These are phyloP conservation scores for Tillandsia leiboldiana DNA, from an alignment of 176 grass and related monocot species.

Conservation along the genomic window DNA sequence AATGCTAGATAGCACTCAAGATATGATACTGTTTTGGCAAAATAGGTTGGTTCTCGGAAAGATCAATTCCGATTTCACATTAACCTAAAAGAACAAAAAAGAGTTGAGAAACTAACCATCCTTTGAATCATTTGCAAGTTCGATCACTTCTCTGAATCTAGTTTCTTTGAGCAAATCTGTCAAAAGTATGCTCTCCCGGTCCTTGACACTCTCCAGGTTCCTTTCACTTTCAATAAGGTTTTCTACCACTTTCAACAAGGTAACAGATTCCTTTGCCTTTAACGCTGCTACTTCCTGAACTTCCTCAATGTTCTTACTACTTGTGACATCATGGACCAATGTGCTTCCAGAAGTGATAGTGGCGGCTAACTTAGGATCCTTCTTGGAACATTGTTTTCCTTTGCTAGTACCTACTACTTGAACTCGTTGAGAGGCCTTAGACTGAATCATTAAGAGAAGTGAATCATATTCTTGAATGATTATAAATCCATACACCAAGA, in stretches of 20 bases:
- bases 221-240: slow-evolving; percentile 14
- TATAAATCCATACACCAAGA: neutral
- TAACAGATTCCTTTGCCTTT: slow-evolving; percentile 13
- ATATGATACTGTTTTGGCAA: too few species aligned
- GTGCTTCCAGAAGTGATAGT: slow-evolving; percentile 11
- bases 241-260: slow-evolving; percentile 18
- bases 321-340: slow-evolving; percentile 10
- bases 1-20: too few species aligned
- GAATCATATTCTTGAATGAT: neutral
- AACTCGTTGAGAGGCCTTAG: slow-evolving; percentile 15
- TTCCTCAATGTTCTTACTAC: slow-evolving; percentile 21
- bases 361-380: slow-evolving; percentile 21
- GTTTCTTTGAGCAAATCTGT: slow-evolving; percentile 21
- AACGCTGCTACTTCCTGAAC: slow-evolving; percentile 7
- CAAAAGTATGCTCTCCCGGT: slow-evolving; percentile 15
- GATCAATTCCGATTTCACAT: neutral
- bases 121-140: slow-evolving; percentile 22
- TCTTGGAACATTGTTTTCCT: slow-evolving; percentile 30
- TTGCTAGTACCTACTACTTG: slow-evolving; percentile 1
- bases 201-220: neutral
- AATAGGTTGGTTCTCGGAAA: too few species aligned
- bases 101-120: neutral
- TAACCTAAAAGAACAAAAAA: neutral
- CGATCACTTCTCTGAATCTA: slow-evolving; percentile 1
- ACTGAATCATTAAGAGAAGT: slow-evolving; percentile 16